Percentiles rank a stretch among this genome's conserved stretches.
Evolutionary conservation across 2,329 filamentous ascomycete species (phyloP).

Genomic region (Colletotrichum sp.): DNA sequence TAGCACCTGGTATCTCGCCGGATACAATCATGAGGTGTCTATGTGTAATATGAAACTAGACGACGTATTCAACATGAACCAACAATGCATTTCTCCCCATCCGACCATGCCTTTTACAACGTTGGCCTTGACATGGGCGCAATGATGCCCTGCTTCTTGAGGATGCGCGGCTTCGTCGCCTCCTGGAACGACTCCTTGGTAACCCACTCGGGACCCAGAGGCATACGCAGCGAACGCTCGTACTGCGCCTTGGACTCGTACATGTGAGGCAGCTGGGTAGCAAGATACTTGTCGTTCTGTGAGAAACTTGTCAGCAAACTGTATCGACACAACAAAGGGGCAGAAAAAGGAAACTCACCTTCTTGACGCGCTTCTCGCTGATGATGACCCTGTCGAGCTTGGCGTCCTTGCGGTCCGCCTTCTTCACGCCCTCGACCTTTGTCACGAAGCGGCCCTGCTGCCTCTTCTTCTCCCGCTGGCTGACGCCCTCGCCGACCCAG

Average conservation of each 20-base stretch:
- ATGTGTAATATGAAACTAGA: not conserved
- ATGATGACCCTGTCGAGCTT: slow-evolving; percentile 87
- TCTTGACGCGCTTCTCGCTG: slow-evolving; percentile 88
- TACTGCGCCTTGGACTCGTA: slow-evolving; percentile 90
- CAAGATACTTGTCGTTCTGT: slow-evolving; percentile 86
- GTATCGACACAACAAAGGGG: not conserved
- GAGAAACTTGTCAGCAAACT: not conserved
- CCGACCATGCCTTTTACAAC: slow-evolving; percentile 26
- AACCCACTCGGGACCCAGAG: slow-evolving; percentile 91
- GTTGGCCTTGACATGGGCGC: slow-evolving; percentile 82
- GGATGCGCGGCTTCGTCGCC: slow-evolving; percentile 83
- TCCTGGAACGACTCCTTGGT: slow-evolving; percentile 96
- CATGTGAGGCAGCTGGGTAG: slow-evolving; percentile 82
- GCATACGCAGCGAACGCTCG: slow-evolving; percentile 84
- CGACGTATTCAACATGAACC: not conserved
- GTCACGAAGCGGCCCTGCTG: slow-evolving; percentile 68
- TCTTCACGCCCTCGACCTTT: slow-evolving; percentile 75
- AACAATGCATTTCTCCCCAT: not conserved
- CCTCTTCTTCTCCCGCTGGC: slow-evolving; percentile 68
- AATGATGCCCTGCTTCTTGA: slow-evolving; percentile 92
- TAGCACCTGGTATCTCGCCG: not conserved
- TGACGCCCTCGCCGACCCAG: slow-evolving; percentile 87
- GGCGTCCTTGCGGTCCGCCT: slow-evolving; percentile 78
- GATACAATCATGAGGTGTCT: not conserved
- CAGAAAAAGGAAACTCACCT: slow-evolving; percentile 58